These are phyloP conservation scores for Platanus orientalis DNA, from an alignment of 164 flowering plant genomes.

Conservation along the genomic window DNA sequence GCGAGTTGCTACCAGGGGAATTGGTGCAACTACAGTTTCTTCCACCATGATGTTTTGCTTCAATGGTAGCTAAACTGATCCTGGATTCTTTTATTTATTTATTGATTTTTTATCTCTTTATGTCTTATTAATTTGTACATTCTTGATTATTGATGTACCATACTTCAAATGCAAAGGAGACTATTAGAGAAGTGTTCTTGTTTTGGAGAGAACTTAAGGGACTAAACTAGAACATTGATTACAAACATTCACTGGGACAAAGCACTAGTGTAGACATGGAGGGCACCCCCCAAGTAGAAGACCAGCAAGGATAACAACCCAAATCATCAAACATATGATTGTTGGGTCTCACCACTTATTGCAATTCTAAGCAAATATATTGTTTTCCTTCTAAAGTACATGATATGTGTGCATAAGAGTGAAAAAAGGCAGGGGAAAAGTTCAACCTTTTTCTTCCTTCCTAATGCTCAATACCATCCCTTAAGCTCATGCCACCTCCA, in stretches of 20 bases:
- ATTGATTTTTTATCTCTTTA: too few relatives aligned
- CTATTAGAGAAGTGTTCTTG: neutral
- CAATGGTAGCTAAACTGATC: too few relatives aligned
- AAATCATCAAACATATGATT: constrained; percentile 31
- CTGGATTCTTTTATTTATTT: too few relatives aligned
- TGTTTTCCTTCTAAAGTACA: neutral
- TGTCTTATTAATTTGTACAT: too few relatives aligned
- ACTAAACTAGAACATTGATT: neutral
- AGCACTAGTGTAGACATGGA: constrained; percentile 98
- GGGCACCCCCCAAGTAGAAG: constrained; percentile 85
- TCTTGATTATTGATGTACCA: too few relatives aligned
- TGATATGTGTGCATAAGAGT: neutral
- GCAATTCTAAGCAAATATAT: neutral
- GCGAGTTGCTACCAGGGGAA: too few relatives aligned
- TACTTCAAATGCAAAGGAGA: neutral
- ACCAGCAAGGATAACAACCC: constrained; percentile 83
- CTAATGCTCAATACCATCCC: constrained; percentile 80
- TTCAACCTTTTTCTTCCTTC: constrained; percentile 65
- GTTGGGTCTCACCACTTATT: too few relatives aligned
- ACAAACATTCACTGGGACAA: constrained; percentile 55
- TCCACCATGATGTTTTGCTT: too few relatives aligned
- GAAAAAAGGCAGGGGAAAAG: neutral
- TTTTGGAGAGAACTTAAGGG: neutral
- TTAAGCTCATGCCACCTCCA: constrained; percentile 71
- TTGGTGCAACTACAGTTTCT: too few relatives aligned